phyloP scores from a whole-genome alignment of 768 basidiomycete genomes.

The Boletus speciosus region DNA sequence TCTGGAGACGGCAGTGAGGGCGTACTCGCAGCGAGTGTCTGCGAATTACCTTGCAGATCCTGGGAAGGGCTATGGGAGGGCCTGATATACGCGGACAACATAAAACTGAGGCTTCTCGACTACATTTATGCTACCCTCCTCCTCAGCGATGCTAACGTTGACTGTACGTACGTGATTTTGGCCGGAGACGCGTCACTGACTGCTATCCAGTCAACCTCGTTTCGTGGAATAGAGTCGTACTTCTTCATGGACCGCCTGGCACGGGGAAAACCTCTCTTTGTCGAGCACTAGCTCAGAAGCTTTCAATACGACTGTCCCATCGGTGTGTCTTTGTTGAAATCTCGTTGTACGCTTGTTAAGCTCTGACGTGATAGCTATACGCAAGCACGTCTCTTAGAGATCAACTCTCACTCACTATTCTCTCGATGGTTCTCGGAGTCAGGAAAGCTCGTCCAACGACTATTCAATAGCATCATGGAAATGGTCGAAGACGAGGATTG shows the following conservation, averaged over 20 bases:
- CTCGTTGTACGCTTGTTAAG: not conserved
- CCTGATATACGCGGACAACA: conserved; percentile 76
- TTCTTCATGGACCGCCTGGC: conserved; percentile 95
- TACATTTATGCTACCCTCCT: conserved; percentile 93
- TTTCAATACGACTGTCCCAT: conserved; percentile 85
- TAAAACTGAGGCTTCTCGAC: conserved; percentile 86
- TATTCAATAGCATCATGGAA: conserved; percentile 87
- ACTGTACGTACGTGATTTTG: conserved; percentile 52
- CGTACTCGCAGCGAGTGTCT: conserved; percentile 85
- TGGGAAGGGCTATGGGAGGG: conserved; percentile 95
- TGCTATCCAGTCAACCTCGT: conserved; percentile 73
- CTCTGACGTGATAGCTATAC: conserved; percentile 57
- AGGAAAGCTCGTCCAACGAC: conserved; percentile 92
- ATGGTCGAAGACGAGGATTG: conserved; percentile 88
- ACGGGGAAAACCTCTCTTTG: conserved; percentile 97
- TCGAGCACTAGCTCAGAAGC: conserved; percentile 91
- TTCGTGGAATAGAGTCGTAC: conserved; percentile 92
- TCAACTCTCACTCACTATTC: conserved; percentile 97
- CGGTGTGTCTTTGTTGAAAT: conserved; percentile 44
- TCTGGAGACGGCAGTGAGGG: conserved; percentile 56
- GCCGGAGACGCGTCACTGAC: conserved; percentile 3
- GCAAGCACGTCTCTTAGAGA: conserved; percentile 86
- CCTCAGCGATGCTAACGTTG: conserved; percentile 86
- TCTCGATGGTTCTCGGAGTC: conserved; percentile 99
- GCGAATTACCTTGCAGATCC: conserved; percentile 76